These are phyloP conservation scores for Pseudonitzschia multiseries DNA, from an alignment of 108 stramenopile species.

Conservation along the genomic window DNA sequence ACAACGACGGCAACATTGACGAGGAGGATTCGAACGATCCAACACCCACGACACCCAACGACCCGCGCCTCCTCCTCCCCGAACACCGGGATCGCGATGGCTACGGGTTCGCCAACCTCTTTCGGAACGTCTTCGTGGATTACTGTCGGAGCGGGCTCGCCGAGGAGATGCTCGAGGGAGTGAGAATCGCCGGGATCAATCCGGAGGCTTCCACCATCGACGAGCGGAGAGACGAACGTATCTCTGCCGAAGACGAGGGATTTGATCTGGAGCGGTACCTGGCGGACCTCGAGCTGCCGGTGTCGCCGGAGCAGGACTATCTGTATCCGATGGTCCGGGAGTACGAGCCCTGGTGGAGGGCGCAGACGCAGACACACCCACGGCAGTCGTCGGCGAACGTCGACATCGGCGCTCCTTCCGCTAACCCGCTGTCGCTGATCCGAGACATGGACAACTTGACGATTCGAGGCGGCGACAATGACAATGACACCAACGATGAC, in stretches of 20 bases:
- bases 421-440: neutral
- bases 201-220: constrained; percentile 36
- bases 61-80: neutral
- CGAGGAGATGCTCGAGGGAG: constrained; percentile 60
- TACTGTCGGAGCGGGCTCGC: constrained; percentile 75
- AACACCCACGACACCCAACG: neutral
- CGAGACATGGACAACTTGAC: neutral
- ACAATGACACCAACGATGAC: neutral
- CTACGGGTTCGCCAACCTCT: constrained; percentile 75
- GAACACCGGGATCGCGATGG: constrained; percentile 4
- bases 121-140: constrained; percentile 72
- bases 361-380: neutral
- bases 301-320: constrained; percentile 26
- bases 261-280: constrained; percentile 82
- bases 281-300: constrained; percentile 50
- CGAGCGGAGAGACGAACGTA: constrained; percentile 25
- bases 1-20: neutral
- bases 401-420: neutral
- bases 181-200: neutral
- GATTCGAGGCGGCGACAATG: neutral
- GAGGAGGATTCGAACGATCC: neutral
- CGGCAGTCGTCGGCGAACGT: too few relatives aligned
- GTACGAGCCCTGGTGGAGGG: constrained; percentile 23
- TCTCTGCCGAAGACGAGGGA: constrained; percentile 66
- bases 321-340: constrained; percentile 34